phyloP scores from a whole-genome alignment of 2,329 filamentous ascomycete genomes.

The Aspergillus fijiensis region DNA sequence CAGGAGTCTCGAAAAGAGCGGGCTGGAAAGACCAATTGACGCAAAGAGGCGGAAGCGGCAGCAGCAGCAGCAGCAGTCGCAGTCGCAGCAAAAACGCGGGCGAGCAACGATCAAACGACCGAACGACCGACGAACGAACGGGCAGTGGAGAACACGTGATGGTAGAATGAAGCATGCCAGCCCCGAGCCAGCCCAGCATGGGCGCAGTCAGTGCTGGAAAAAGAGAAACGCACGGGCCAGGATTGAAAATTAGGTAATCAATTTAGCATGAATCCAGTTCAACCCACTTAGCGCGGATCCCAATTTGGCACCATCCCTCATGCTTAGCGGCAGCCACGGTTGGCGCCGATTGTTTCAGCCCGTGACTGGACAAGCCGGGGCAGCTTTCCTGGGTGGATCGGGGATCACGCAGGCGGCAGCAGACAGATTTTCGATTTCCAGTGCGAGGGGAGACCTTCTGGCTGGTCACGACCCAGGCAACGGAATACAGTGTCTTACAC shows the following conservation, averaged over 20 bases:
- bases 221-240: slow-evolving; percentile 22
- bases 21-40: neutral
- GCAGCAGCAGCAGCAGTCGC: neutral
- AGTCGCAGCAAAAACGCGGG: slow-evolving; percentile 11
- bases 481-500: neutral
- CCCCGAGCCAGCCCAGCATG: too few species aligned
- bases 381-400: neutral
- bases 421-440: slow-evolving; percentile 4
- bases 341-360: slow-evolving; percentile 15
- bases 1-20: neutral
- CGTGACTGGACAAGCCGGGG: slow-evolving; percentile 5
- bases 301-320: slow-evolving; percentile 11
- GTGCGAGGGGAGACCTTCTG: neutral
- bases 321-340: slow-evolving; percentile 7
- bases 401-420: slow-evolving; percentile 11
- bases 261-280: slow-evolving; percentile 9
- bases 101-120: neutral
- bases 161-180: neutral
- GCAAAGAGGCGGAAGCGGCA: neutral
- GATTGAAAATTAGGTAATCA: slow-evolving; percentile 17
- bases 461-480: neutral
- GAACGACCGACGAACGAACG: too few species aligned
- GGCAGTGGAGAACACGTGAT: slow-evolving; percentile 26
- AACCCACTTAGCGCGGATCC: slow-evolving; percentile 7
- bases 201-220: neutral